Percentiles rank a stretch among this genome's conserved stretches.
Evolutionary conservation across 1,284 basidiomycete species (phyloP).

Genomic region (Ceratobasidium sp.): DNA sequence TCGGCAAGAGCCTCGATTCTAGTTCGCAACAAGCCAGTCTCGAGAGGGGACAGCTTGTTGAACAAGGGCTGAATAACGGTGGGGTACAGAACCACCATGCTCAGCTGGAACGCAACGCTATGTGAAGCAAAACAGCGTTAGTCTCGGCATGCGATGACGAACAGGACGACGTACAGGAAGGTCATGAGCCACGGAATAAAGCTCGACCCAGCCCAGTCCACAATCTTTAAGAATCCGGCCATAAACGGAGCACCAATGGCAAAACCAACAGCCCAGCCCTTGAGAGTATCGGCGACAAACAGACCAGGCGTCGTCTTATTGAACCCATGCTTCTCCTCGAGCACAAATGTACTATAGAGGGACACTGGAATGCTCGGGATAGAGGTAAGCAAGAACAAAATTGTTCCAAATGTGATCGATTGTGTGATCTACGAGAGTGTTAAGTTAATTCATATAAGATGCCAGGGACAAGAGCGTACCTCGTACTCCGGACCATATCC

Average conservation of each 20-base stretch:
- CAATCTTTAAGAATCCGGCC: conserved; percentile 88
- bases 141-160: neutral
- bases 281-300: conserved; percentile 85
- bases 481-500: conserved; percentile 78
- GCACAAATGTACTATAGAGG: conserved; percentile 90
- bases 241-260: conserved; percentile 91
- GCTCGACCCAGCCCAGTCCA: conserved; percentile 91
- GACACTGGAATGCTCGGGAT: conserved; percentile 80
- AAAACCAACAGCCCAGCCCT: conserved; percentile 81
- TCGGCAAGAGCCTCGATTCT: conserved; percentile 82
- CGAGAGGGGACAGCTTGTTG: conserved; percentile 94
- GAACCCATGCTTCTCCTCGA: conserved; percentile 97
- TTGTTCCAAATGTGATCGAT: conserved; percentile 83
- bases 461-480: conserved; percentile 60
- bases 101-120: conserved; percentile 85
- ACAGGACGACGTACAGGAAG: conserved; percentile 49
- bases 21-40: conserved; percentile 77
- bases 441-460: conserved; percentile 39
- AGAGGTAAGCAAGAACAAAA: conserved; percentile 77
- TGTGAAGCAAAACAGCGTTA: conserved; percentile 11
- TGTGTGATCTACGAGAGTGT: conserved; percentile 75
- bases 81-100: conserved; percentile 89
- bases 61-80: conserved; percentile 95
- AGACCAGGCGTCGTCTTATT: conserved; percentile 90
- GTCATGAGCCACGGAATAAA: conserved; percentile 53